Evolutionary conservation across 1,284 basidiomycete genomes (phyloP), one percentile per base, ranked within the genome.

Genomic region (Moesziomyces globuligerus): DNA sequence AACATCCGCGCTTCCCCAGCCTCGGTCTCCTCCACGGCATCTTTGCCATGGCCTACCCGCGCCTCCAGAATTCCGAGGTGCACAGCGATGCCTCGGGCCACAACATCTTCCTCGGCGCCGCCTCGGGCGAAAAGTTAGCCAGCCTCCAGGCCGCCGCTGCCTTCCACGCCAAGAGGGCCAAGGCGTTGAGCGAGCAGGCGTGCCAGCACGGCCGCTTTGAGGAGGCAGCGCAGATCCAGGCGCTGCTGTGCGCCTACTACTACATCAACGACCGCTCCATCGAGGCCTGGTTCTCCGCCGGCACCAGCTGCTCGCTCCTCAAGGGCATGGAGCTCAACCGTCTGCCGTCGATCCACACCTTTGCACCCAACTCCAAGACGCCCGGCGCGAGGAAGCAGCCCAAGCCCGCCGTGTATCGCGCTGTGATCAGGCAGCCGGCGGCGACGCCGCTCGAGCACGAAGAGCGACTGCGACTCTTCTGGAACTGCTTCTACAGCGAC

Each of bases 231-330:
- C 60, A 65, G 39, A 75, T 75, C 13, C 46, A 67, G 46, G 36
- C 43, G 29, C 34, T 75, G 26, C 65, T 77, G 7, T 54, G 56
- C 26, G 66, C 51, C 15, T 68, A 72, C 55, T 65, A 73, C 51
- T 77, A 75, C 53, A 52, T 66, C 53, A 53, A 58, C 48, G 73
- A 72, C 34, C 59, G 57, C 20, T 61, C 73, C 38, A 60, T 77
- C 42, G 75, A 77, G 29, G 73, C 70, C 40, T 77, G 75, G 75
- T 71, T 72, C 54, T 37, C 55, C 13, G 55, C 72, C 1, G 71
- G 70, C 36, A 25, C 38, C 36, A 25, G 49, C 5, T 24, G 48
- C 29, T 64, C 59, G 34, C 49, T 68, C 5, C 53, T 60, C 55
- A 72, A 72, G 42, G 70, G 59, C 36, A 60, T 72, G 65, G 65